Conservation (phyloP, 2,329 filamentous ascomycete genomes). For the Nemania abortiva region DNA sequence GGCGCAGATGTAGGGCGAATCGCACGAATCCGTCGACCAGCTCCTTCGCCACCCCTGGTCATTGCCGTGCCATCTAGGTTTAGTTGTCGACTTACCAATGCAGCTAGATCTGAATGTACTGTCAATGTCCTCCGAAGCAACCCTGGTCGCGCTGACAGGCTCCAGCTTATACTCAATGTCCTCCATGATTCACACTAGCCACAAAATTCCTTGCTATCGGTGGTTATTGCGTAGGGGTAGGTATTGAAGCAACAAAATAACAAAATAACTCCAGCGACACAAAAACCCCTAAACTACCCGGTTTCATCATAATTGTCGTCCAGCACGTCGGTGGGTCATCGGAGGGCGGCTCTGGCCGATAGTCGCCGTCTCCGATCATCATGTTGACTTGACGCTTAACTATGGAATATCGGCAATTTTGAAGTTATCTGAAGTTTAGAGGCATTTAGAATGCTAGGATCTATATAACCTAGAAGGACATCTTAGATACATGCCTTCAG, state of each 20-base stretch:
- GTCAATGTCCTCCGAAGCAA: constrained; percentile 69
- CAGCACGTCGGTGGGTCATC: constrained; percentile 30
- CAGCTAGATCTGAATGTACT: constrained; percentile 70
- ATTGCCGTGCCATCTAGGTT: not conserved
- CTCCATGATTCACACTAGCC: constrained; percentile 49
- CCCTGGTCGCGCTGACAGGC: constrained; percentile 60
- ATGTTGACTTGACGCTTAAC: constrained; percentile 1
- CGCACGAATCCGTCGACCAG: constrained; percentile 7
- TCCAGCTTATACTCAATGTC: constrained; percentile 69
- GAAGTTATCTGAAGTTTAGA: not conserved
- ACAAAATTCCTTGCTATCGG: not conserved
- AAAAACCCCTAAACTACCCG: constrained; percentile 4
- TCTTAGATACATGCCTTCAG: not conserved
- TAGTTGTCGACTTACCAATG: constrained; percentile 64
- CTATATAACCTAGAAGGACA: too few relatives aligned
- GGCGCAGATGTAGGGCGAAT: not conserved
- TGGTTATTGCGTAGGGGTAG: constrained; percentile 2
- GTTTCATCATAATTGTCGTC: constrained; percentile 16
- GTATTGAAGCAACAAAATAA: not conserved
- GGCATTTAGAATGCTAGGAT: not conserved
- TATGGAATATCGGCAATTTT: not conserved
- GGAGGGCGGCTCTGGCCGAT: constrained; percentile 47
- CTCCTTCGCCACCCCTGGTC: constrained; percentile 4
- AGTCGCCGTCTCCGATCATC: constrained; percentile 14
- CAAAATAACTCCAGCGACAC: not conserved